Percentiles rank a stretch among this genome's conserved stretches.
Evolutionary conservation across 2,329 filamentous ascomycete species (phyloP).

Genomic region (Paracoccidioides lutzii): DNA sequence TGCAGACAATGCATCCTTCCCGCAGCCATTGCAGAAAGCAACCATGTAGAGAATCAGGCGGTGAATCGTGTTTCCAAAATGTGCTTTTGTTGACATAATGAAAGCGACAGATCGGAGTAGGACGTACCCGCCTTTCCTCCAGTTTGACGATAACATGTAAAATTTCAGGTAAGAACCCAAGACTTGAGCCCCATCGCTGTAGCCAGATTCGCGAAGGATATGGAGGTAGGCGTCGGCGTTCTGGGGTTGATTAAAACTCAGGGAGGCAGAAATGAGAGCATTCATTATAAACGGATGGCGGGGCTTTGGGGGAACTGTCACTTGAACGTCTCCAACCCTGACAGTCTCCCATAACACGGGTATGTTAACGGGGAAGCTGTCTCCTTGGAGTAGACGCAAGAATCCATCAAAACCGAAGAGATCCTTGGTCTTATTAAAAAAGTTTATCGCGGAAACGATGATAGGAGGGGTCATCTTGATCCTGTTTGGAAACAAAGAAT

Average conservation of each 20-base stretch:
- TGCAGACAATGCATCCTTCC: slow-evolving; percentile 18
- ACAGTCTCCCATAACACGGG: slow-evolving; percentile 11
- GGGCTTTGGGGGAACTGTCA: slow-evolving; percentile 24
- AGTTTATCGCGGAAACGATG: slow-evolving; percentile 25
- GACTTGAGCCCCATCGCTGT: slow-evolving; percentile 25
- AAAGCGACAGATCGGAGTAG: slow-evolving; percentile 25
- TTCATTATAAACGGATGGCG: slow-evolving; percentile 22
- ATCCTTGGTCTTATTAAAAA: slow-evolving; percentile 29
- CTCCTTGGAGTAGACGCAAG: slow-evolving; percentile 24
- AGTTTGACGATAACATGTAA: slow-evolving; percentile 25
- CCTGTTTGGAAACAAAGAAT: slow-evolving; percentile 26
- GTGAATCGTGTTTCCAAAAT: slow-evolving; percentile 17
- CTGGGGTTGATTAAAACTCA: slow-evolving; percentile 30
- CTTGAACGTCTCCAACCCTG: slow-evolving; percentile 24
- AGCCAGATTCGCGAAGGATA: slow-evolving; percentile 22
- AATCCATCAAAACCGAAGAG: slow-evolving; percentile 30
- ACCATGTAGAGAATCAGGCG: slow-evolving; percentile 28
- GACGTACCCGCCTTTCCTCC: slow-evolving; percentile 23
- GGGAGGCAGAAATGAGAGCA: slow-evolving; percentile 24
- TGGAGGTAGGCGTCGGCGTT: slow-evolving; percentile 31
- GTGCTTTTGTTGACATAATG: slow-evolving; percentile 24
- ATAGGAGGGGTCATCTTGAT: slow-evolving; percentile 25
- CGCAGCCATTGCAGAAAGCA: slow-evolving; percentile 26
- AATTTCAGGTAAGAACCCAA: slow-evolving; percentile 27
- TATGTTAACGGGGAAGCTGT: slow-evolving; percentile 23